Percentiles rank a stretch among this genome's conserved stretches.
phyloP scores from a whole-genome alignment of 805 yeast genomes.

The Schizosaccharomyces osmophilus region DNA sequence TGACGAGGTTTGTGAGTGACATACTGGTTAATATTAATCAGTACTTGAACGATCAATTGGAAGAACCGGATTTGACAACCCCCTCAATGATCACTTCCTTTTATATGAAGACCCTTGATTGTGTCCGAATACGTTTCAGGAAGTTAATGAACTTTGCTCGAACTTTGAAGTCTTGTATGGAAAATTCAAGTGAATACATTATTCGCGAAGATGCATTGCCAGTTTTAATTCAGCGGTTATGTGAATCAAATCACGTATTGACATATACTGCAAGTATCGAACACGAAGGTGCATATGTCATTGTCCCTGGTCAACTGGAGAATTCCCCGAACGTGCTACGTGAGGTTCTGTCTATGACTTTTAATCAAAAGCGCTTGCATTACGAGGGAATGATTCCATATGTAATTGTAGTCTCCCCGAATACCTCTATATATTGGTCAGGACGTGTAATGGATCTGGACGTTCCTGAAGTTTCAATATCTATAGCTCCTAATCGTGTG shows the following conservation, averaged over 20 bases:
- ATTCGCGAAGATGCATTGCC: constrained; percentile 15
- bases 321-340: constrained; percentile 5
- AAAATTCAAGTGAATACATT: constrained; percentile 32
- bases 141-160: constrained; percentile 57
- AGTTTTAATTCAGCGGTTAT: constrained; percentile 32
- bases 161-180: constrained; percentile 39
- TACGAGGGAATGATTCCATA: constrained; percentile 5
- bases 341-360: constrained; percentile 5
- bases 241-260: constrained; percentile 46
- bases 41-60: constrained; percentile 47
- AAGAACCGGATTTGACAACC: constrained; percentile 27
- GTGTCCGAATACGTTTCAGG: constrained; percentile 33
- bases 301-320: constrained; percentile 35
- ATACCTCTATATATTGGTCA: constrained; percentile 76
- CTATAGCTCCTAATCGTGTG: constrained; percentile 40
- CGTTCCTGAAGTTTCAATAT: constrained; percentile 16
- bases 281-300: constrained; percentile 49
- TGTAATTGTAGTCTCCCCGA: constrained; percentile 28
- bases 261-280: constrained; percentile 52
- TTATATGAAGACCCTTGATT: constrained; percentile 18
- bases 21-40: constrained; percentile 42
- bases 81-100: constrained; percentile 27
- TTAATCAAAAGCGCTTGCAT: constrained; percentile 3
- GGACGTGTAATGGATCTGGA: constrained; percentile 42
- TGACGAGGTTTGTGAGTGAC: constrained; percentile 35